These are phyloP conservation scores for Terfezia boudieri DNA, from an alignment of 495 filamentous ascomycete species.

Conservation along the genomic window DNA sequence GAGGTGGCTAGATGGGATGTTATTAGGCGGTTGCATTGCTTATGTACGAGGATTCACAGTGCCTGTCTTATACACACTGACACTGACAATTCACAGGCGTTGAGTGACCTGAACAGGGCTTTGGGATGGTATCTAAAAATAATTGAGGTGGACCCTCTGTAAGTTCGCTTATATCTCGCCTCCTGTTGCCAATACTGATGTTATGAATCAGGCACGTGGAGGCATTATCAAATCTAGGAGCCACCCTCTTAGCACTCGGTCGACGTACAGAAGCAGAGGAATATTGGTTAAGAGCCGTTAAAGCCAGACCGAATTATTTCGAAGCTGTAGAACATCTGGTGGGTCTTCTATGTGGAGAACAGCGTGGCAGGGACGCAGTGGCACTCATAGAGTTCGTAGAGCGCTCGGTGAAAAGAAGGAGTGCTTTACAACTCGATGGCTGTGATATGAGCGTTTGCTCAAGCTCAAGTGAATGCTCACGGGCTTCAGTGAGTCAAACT, in stretches of 20 bases:
- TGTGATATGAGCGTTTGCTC: conserved; percentile 25
- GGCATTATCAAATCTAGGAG: conserved; percentile 81
- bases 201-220: conserved; percentile 52
- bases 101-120: conserved; percentile 70
- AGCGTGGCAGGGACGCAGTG: conserved; percentile 67
- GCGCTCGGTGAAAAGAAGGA: conserved; percentile 34
- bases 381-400: conserved; percentile 83
- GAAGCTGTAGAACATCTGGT: conserved; percentile 95
- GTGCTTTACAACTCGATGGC: neutral
- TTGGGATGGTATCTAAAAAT: conserved; percentile 78
- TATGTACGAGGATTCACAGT: conserved; percentile 32
- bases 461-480: conserved; percentile 27
- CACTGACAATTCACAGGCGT: conserved; percentile 18
- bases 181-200: too few species aligned
- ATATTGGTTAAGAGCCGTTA: conserved; percentile 69
- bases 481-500: conserved; percentile 2
- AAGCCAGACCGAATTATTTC: conserved; percentile 67
- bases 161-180: conserved; percentile 16
- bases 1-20: conserved; percentile 90
- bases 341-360: conserved; percentile 59
- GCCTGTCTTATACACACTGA: conserved; percentile 2
- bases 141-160: conserved; percentile 58
- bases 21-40: conserved; percentile 77
- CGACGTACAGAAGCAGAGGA: conserved; percentile 64
- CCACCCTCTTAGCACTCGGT: conserved; percentile 64